Conservation (phyloP, 495 filamentous ascomycete species). For the Talaromyces thailandensis region DNA sequence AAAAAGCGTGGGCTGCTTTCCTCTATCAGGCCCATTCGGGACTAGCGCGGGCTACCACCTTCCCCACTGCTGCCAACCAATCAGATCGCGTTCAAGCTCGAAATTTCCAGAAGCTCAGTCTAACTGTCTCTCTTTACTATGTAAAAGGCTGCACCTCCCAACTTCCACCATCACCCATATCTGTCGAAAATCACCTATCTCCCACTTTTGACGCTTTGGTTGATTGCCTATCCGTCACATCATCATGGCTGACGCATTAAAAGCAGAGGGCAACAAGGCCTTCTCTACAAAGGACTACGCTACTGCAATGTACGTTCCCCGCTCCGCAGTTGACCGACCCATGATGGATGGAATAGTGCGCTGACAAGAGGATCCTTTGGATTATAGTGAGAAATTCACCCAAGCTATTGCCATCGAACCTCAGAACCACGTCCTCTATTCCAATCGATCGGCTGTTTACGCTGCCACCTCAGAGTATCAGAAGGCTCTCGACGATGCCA, state of each 20-base stretch:
- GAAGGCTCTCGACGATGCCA: constrained; percentile 78
- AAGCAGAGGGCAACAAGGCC: constrained; percentile 96
- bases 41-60: neutral
- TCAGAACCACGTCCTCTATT: constrained; percentile 90
- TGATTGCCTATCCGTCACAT: neutral
- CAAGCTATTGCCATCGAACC: constrained; percentile 87
- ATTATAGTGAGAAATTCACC: constrained; percentile 75
- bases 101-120: constrained; percentile 44
- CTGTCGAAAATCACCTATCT: neutral
- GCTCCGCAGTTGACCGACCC: neutral
- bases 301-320: constrained; percentile 74
- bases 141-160: neutral
- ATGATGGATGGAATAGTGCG: neutral
- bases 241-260: constrained; percentile 57
- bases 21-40: neutral
- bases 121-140: neutral
- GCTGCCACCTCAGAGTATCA: constrained; percentile 82
- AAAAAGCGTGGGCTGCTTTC: neutral
- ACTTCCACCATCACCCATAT: neutral
- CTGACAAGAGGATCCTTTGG: neutral
- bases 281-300: constrained; percentile 94
- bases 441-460: constrained; percentile 94
- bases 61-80: neutral
- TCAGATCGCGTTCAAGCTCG: constrained; percentile 9
- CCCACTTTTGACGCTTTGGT: neutral